A percentile compares a stretch with the other conserved stretches of the same genome.
phyloP scores from a whole-genome alignment of 1,284 basidiomycete genomes.

The Moesziomyces antarcticus region DNA sequence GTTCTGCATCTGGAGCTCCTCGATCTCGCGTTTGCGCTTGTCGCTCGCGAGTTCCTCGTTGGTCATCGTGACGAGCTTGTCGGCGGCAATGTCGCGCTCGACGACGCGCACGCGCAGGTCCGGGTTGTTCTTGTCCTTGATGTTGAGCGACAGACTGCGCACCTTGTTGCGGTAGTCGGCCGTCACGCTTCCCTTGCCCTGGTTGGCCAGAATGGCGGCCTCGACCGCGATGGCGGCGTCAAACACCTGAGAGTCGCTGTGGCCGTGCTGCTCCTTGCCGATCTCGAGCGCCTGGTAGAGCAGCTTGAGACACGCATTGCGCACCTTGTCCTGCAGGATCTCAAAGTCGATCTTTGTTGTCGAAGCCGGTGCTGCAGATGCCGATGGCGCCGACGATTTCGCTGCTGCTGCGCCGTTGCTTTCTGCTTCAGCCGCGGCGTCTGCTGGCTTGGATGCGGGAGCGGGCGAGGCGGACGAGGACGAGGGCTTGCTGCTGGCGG shows the following conservation, averaged over 20 bases:
- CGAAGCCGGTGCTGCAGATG: slow-evolving; percentile 24
- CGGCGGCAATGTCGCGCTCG: slow-evolving; percentile 78
- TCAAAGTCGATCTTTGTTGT: slow-evolving; percentile 61
- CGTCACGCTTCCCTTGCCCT: slow-evolving; percentile 54
- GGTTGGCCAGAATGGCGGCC: slow-evolving; percentile 63
- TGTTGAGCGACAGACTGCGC: slow-evolving; percentile 87
- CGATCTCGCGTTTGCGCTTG: slow-evolving; percentile 83
- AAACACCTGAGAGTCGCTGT: slow-evolving; percentile 65
- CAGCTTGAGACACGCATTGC: slow-evolving; percentile 89
- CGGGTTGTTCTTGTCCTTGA: slow-evolving; percentile 96
- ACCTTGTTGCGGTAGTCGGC: slow-evolving; percentile 80
- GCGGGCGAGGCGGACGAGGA: slow-evolving; percentile 44
- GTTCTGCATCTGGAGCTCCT: slow-evolving; percentile 75
- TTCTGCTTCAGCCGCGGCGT: slow-evolving; percentile 16
- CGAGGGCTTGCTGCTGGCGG: slow-evolving; percentile 31
- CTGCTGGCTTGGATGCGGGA: slow-evolving; percentile 23
- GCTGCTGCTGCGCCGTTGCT: slow-evolving; percentile 12
- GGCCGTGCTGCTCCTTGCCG: slow-evolving; percentile 31
- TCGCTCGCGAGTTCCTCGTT: slow-evolving; percentile 95
- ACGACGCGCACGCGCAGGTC: slow-evolving; percentile 84
- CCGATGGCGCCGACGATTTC: slow-evolving; percentile 24
- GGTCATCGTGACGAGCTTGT: slow-evolving; percentile 81
- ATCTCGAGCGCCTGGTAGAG: slow-evolving; percentile 85
- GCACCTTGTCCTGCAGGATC: slow-evolving; percentile 72
- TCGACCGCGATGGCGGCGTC: slow-evolving; percentile 70